Evolutionary conservation across 306 rosid species (phyloP), one percentile per base, ranked within the genome.

Genomic region (Pterocarpus macrocarpus): DNA sequence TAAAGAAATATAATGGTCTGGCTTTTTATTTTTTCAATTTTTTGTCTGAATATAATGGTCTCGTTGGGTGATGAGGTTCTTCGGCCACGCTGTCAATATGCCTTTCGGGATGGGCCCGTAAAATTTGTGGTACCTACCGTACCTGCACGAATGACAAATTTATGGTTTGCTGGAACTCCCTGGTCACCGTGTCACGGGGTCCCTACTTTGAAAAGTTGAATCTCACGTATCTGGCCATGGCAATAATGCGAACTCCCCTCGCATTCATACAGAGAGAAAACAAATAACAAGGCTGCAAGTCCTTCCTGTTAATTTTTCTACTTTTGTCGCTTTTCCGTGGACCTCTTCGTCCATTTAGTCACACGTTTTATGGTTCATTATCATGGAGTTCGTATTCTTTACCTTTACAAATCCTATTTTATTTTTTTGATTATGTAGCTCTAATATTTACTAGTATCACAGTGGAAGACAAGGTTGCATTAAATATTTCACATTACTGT

Each of bases 61-160:
- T n/a, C 64, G n/a, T 38, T 33, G 11, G 49, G 30, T 45, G 32
- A 64, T 64, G 53, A 32, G 22, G 16, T 43, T 49, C 28, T 33
- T 50, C 2, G 50, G 56, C 28, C 69, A 41, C 58, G 69, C 52
- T 32, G 36, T 69, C 61, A 67, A 28, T 9, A 55, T 30, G 39
- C 32, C 71, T 80, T 79, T 45, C 7, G 61, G 33, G n/a, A 50
- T n/a, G 14, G 43, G 34, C 11, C 72, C 73, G 6, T 50, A 49
- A 69, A 61, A 28, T 69, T 76, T 59, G 77, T 36, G 81, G 72
- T 39, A 3, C 70, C 73, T 0, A 68, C 38, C 52, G 39, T 59
- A 8, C 50, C 49, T 49, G 52, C 85, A 80, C 86, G 88, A 39
- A 73, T 86, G 88, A 79, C 78, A 72, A 80, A 83, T 88, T 69